Percentiles rank a stretch among this genome's conserved stretches.
These are phyloP conservation scores for Clohesyomyces aquaticus DNA, from an alignment of 495 filamentous ascomycete species.

Conservation along the genomic window DNA sequence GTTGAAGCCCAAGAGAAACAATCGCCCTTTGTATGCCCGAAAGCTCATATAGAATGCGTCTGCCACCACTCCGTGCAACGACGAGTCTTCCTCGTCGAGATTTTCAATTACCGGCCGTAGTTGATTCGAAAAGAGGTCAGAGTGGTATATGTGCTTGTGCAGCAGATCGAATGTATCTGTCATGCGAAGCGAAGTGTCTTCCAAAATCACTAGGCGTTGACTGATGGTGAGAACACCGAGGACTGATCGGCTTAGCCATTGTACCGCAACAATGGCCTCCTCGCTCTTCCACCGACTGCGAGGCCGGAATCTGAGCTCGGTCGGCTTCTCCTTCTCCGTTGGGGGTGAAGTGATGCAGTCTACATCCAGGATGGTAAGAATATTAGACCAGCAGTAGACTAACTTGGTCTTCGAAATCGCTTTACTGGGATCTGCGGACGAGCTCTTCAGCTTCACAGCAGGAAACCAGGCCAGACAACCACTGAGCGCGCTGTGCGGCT, in stretches of 20 bases:
- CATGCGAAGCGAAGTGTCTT: slow-evolving; percentile 79
- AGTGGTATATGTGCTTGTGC: slow-evolving; percentile 88
- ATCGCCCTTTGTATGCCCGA: slow-evolving; percentile 87
- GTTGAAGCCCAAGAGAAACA: slow-evolving; percentile 88
- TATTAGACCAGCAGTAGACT: slow-evolving; percentile 98
- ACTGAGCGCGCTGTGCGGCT: slow-evolving; percentile 85
- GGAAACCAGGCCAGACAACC: slow-evolving; percentile 98
- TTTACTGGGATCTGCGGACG: slow-evolving; percentile 56
- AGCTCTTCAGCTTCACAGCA: slow-evolving; percentile 84
- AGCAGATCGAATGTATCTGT: slow-evolving; percentile 94
- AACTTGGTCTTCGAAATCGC: slow-evolving; percentile 75
- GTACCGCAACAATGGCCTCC: slow-evolving; percentile 93
- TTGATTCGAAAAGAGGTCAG: slow-evolving; percentile 83
- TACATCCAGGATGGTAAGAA: slow-evolving; percentile 88
- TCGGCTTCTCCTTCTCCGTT: slow-evolving; percentile 68
- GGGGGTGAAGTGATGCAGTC: slow-evolving; percentile 61
- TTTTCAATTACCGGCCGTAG: slow-evolving; percentile 83
- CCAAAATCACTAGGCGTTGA: slow-evolving; percentile 87
- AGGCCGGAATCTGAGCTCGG: slow-evolving; percentile 75
- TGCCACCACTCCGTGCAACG: slow-evolving; percentile 93
- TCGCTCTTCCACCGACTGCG: slow-evolving; percentile 91
- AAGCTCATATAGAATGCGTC: slow-evolving; percentile 99
- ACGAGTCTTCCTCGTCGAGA: slow-evolving; percentile 81
- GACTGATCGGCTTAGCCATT: slow-evolving; percentile 95
- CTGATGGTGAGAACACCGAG: slow-evolving; percentile 89